Evolutionary conservation across 2,329 filamentous ascomycete genomes (phyloP).

Genomic region (Neopestalotiopsis sp.): DNA sequence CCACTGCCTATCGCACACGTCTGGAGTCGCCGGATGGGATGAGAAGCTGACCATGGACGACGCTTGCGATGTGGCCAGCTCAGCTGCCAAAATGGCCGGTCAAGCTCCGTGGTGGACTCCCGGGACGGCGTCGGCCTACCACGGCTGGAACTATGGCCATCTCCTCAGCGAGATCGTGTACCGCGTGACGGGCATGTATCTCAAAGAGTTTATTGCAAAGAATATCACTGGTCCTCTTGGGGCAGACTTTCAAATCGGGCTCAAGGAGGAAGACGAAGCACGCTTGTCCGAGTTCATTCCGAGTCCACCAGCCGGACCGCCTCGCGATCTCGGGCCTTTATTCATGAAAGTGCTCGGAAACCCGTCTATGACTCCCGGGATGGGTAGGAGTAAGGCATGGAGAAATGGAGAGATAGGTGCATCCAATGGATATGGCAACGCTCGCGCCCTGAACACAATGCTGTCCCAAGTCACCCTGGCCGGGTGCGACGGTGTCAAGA

Average conservation of each 20-base stretch:
- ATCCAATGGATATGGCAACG: conserved; percentile 51
- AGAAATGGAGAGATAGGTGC: conserved; percentile 46
- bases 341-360: conserved; percentile 34
- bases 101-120: conserved; percentile 50
- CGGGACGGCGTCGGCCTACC: conserved; percentile 46
- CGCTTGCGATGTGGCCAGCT: conserved; percentile 33
- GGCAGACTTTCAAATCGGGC: conserved; percentile 53
- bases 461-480: conserved; percentile 61
- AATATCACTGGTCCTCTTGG: conserved; percentile 43
- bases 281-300: conserved; percentile 43
- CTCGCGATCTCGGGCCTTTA: conserved; percentile 32
- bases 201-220: conserved; percentile 42
- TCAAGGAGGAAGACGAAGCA: conserved; percentile 43
- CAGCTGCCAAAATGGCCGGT: conserved; percentile 38
- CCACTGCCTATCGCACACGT: conserved; percentile 45
- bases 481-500: conserved; percentile 9
- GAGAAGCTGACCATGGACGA: conserved; percentile 36
- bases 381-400: conserved; percentile 37
- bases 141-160: conserved; percentile 43
- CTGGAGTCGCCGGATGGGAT: conserved; percentile 40
- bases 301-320: conserved; percentile 22
- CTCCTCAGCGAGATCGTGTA: conserved; percentile 47
- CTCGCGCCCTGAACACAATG: conserved; percentile 45
- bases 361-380: conserved; percentile 27
- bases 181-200: conserved; percentile 42